Conservation (phyloP, 352 stramenopile genomes). For the Pythium rishiriense region DNA sequence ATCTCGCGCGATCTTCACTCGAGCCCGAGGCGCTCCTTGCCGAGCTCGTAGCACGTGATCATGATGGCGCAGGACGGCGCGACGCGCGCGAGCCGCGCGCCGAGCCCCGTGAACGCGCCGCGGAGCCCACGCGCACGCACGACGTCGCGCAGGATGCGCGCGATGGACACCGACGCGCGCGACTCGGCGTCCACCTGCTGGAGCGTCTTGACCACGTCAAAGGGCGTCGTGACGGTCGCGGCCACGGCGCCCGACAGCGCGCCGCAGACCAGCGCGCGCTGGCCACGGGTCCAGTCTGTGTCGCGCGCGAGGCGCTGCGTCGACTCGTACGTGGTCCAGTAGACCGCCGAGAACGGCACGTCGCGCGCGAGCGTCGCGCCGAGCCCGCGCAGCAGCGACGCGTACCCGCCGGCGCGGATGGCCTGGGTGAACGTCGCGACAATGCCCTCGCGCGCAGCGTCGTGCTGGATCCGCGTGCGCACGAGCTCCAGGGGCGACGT, state of each 20-base stretch:
- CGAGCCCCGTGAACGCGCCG: constrained; percentile 67
- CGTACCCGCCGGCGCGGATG: constrained; percentile 68
- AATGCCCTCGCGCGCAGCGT: constrained; percentile 33
- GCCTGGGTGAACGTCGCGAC: constrained; percentile 49
- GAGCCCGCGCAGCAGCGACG: constrained; percentile 85
- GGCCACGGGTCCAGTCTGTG: constrained; percentile 40
- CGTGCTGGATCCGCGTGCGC: constrained; percentile 83
- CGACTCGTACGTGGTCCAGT: constrained; percentile 92
- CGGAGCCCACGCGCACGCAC: constrained; percentile 44
- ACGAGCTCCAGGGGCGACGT: constrained; percentile 90
- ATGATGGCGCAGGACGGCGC: constrained; percentile 86
- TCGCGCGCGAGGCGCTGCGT: constrained; percentile 40
- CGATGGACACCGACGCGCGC: constrained; percentile 34
- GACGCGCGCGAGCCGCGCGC: constrained; percentile 64
- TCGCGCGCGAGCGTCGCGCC: constrained; percentile 91
- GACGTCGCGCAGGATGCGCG: constrained; percentile 50
- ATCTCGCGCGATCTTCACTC: constrained; percentile 29
- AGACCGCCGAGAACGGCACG: constrained; percentile 95
- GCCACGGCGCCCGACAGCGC: constrained; percentile 86
- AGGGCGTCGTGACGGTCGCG: constrained; percentile 91
- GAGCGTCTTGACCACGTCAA: constrained; percentile 96
- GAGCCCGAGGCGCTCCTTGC: constrained; percentile 70
- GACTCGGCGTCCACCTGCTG: constrained; percentile 72
- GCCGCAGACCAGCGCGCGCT: constrained; percentile 87
- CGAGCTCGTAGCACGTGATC: constrained; percentile 84